Conservation (phyloP, 306 rosid genomes). For the Sicyos edulis region DNA sequence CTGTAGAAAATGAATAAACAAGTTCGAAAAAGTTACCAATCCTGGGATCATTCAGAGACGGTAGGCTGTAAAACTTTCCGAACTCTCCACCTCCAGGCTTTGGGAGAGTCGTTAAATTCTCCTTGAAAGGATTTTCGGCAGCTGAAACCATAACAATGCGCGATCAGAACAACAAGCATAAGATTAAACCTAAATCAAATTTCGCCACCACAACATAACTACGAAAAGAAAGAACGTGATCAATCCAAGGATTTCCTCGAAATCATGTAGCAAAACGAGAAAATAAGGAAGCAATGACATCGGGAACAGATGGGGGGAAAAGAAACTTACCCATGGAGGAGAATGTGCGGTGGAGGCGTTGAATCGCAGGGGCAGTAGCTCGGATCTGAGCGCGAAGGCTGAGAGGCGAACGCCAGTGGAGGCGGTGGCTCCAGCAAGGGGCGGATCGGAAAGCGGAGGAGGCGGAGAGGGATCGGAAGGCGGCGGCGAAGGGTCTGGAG, state of each 20-base stretch:
- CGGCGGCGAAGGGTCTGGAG: conserved; percentile 35
- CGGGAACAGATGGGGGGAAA: background rate
- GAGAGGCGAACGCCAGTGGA: conserved; percentile 57
- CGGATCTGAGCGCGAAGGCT: conserved; percentile 81
- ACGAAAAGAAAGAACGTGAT: no score
- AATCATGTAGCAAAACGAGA: no score
- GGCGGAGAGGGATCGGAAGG: conserved; percentile 33
- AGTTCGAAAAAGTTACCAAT: conserved; percentile 47
- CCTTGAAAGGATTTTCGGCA: conserved; percentile 82
- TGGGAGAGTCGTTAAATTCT: conserved; percentile 71
- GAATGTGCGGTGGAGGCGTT: conserved; percentile 64
- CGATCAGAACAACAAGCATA: conserved; percentile 4
- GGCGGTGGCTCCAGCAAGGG: conserved; percentile 69
- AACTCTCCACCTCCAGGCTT: conserved; percentile 96
- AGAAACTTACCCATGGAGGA: conserved; percentile 53
- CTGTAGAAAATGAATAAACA: background rate
- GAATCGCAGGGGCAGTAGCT: conserved; percentile 61
- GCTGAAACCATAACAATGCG: conserved; percentile 38
- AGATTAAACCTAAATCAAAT: background rate
- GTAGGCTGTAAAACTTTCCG: conserved; percentile 89
- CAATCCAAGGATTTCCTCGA: no score
- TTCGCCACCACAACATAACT: background rate
- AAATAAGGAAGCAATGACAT: background rate
- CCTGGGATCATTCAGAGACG: conserved; percentile 84
- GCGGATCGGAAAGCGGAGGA: conserved; percentile 10